Conservation (phyloP, 768 basidiomycete genomes). For the Astraeus odoratus region DNA sequence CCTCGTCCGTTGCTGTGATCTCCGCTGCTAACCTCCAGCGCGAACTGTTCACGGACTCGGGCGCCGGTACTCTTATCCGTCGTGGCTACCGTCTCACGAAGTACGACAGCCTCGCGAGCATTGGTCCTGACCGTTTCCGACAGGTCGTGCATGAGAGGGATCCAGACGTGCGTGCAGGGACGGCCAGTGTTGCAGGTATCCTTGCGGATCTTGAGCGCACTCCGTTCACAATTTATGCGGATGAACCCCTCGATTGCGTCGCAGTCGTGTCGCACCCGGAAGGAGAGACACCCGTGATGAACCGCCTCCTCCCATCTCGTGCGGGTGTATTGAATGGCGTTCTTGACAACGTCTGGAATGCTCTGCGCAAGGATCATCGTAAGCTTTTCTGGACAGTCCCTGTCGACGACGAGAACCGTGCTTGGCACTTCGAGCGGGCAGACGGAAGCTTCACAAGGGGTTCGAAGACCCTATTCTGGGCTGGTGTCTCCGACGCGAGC, state of each 20-base stretch:
- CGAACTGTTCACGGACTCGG: conserved; percentile 97
- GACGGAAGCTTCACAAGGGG: conserved; percentile 96
- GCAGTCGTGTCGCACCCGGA: conserved; percentile 91
- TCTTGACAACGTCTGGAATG: conserved; percentile 93
- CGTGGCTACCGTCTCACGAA: conserved; percentile 98
- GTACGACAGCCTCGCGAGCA: conserved; percentile 68
- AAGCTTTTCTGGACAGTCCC: conserved; percentile 93
- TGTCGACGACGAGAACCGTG: conserved; percentile 82
- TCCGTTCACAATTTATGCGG: conserved; percentile 94
- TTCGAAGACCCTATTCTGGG: conserved; percentile 95
- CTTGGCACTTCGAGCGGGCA: conserved; percentile 98
- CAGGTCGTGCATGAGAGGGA: conserved; percentile 95
- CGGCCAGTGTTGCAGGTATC: conserved; percentile 80
- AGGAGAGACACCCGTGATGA: conserved; percentile 85
- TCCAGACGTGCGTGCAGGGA: conserved; percentile 79
- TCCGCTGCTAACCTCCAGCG: conserved; percentile 88
- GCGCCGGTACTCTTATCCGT: conserved; percentile 96
- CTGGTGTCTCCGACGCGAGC: conserved; percentile 83
- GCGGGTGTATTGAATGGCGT: conserved; percentile 90
- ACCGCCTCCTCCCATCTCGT: conserved; percentile 84
- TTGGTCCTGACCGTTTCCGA: conserved; percentile 92
- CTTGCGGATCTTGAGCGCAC: conserved; percentile 68
- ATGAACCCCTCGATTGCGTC: conserved; percentile 93
- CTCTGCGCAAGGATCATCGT: conserved; percentile 93
- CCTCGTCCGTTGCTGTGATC: conserved; percentile 98